phyloP scores from a whole-genome alignment of 306 rosid species.

The Chamaecrista fasciculata region DNA sequence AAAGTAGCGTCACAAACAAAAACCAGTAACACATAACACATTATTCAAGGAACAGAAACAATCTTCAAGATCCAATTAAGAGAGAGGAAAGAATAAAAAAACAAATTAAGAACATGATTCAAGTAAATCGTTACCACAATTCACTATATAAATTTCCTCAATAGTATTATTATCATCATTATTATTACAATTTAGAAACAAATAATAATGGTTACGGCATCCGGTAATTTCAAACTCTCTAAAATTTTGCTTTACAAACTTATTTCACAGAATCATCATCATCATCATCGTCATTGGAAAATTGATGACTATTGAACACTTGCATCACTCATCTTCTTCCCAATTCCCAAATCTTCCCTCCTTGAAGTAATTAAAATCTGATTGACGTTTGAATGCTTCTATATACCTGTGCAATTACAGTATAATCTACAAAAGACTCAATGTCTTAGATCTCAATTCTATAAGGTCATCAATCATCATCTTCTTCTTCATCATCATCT shows the following conservation, averaged over 20 bases:
- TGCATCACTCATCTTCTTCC: slow-evolving; percentile 19
- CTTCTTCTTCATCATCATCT: too few species aligned
- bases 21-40: slow-evolving; percentile 3
- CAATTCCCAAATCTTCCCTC: neutral
- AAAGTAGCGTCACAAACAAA: neutral
- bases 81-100: neutral
- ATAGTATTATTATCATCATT: too few species aligned
- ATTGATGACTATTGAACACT: too few species aligned
- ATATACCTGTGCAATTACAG: neutral
- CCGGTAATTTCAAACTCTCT: slow-evolving; percentile 30
- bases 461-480: too few species aligned
- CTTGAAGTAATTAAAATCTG: neutral
- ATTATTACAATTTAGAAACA: slow-evolving; percentile 26
- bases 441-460: too few species aligned
- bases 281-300: slow-evolving; percentile 2
- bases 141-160: too few species aligned
- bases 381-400: neutral
- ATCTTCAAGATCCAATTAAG: neutral
- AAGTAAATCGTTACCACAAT: too few species aligned
- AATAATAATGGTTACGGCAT: slow-evolving; percentile 5
- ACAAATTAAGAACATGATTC: too few species aligned
- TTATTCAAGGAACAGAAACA: neutral
- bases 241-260: slow-evolving; percentile 41
- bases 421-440: slow-evolving; percentile 18
- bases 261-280: slow-evolving; percentile 15